Evolutionary conservation across 2,329 filamentous ascomycete genomes (phyloP), one percentile per base, ranked within the genome.

Genomic region (Epichloe glyceriae): DNA sequence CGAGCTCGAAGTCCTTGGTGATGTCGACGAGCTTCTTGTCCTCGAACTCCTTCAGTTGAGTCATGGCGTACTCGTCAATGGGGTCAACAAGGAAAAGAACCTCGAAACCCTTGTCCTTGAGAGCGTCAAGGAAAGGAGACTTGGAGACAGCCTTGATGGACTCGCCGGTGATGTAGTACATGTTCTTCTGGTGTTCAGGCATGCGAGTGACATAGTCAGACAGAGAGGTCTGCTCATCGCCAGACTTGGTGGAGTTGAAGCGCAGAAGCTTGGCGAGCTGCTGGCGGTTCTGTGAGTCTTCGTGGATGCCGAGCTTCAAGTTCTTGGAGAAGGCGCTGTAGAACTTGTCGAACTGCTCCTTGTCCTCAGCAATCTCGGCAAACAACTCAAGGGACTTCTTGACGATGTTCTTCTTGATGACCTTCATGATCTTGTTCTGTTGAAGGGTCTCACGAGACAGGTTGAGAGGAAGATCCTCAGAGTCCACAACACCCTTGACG

Each of bases 371-470:
- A 58, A 98, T 98, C 80, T 98, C 93, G 66, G 83, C 82, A 86
- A 98, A 98, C 71, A 98, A 88, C 81, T 98, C 93, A 60, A 98
- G 88, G 59, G 88, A 88, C 88, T 98, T 98, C 90, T 97, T 98
- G 81, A 98, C 90, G 60, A 98, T 95, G 85, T 98, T 98, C 89
- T 98, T 98, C 85, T 94, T 95, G 83, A 97, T 97, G 73, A 97
- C 93, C 86, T 97, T 97, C 93, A 97, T 97, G 81, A 98, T 98
- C 89, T 97, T 97, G 87, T 97, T 98, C 82, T 97, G 93, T 78
- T 98, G 93, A 47, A 98, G 88, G 53, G 91, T 97, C 85, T 98
- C 93, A 86, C 93, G 93, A 67, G 93, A 97, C 78, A 98, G 75
- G 84, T 98, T 98, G 73, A 98, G 86, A 63, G 93, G 93, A 57